These are phyloP conservation scores for Blastomyces gilchristii DNA, from an alignment of 2,329 filamentous ascomycete species.

Conservation along the genomic window DNA sequence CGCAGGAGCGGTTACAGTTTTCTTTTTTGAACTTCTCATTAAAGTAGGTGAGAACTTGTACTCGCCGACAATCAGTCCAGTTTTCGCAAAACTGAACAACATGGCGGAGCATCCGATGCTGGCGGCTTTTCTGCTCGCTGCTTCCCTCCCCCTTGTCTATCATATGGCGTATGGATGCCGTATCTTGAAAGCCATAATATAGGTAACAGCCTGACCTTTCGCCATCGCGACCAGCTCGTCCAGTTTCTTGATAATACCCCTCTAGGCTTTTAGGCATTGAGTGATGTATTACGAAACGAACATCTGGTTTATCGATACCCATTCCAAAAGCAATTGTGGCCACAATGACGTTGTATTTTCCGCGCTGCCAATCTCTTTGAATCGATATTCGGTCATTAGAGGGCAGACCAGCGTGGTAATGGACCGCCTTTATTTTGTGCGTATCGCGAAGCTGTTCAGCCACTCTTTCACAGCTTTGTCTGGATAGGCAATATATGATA, in stretches of 20 bases:
- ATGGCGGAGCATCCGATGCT: slow-evolving; percentile 72
- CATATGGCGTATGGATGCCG: slow-evolving; percentile 62
- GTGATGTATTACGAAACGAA: slow-evolving; percentile 92
- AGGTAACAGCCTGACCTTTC: slow-evolving; percentile 79
- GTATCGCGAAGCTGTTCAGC: slow-evolving; percentile 55
- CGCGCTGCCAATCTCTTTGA: slow-evolving; percentile 74
- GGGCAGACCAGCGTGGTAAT: slow-evolving; percentile 78
- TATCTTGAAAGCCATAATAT: slow-evolving; percentile 75
- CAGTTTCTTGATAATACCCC: slow-evolving; percentile 97
- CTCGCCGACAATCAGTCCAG: slow-evolving; percentile 71
- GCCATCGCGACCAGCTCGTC: slow-evolving; percentile 85
- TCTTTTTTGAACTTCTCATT: slow-evolving; percentile 66
- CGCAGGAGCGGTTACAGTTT: slow-evolving; percentile 66
- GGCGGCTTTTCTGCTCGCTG: slow-evolving; percentile 68
- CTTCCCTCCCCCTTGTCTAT: slow-evolving; percentile 72
- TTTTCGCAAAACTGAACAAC: slow-evolving; percentile 89
- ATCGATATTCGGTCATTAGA: slow-evolving; percentile 57
- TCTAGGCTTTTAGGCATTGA: slow-evolving; percentile 89
- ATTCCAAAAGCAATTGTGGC: slow-evolving; percentile 98
- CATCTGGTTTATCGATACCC: slow-evolving; percentile 98
- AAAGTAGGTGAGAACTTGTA: slow-evolving; percentile 88
- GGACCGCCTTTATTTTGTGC: slow-evolving; percentile 59
- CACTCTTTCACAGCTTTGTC: slow-evolving; percentile 70
- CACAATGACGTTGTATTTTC: slow-evolving; percentile 76
- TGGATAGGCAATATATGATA: slow-evolving; percentile 86